These are phyloP conservation scores for Bocquillonia castaneifolia DNA, from an alignment of 441 rosid genomes.

Conservation along the genomic window DNA sequence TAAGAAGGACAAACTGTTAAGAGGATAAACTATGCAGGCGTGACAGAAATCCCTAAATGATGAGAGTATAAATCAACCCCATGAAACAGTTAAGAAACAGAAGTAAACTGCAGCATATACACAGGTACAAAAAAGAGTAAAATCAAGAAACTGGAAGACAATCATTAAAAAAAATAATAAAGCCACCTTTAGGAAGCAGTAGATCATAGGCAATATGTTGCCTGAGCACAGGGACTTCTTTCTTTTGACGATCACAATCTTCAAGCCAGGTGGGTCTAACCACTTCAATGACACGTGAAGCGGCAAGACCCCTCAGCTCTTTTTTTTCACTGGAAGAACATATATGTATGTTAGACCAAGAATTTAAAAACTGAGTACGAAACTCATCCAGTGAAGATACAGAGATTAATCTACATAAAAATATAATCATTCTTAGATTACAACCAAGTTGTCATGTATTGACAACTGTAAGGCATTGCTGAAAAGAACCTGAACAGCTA, in stretches of 20 bases:
- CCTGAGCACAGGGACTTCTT: conserved; percentile 59
- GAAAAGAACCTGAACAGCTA: background rate
- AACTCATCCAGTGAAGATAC: conserved; percentile 13
- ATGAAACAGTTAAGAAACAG: conserved; percentile 13
- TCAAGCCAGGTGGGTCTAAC: conserved; percentile 87
- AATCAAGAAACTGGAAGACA: background rate
- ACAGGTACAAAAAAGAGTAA: conserved; percentile 14
- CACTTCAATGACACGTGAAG: conserved; percentile 80
- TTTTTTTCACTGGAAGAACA: conserved; percentile 67
- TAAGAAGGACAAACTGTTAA: conserved; percentile 23
- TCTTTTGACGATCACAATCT: conserved; percentile 76
- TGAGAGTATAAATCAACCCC: conserved; percentile 18
- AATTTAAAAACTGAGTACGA: conserved; percentile 14
- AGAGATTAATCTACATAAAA: conserved; percentile 19
- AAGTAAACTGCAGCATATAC: conserved; percentile 16
- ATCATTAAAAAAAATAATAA: conserved; percentile 24
- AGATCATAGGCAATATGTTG: conserved; percentile 70
- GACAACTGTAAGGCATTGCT: conserved; percentile 11
- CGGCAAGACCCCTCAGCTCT: conserved; percentile 75
- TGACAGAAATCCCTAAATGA: conserved; percentile 10
- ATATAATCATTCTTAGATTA: conserved; percentile 12
- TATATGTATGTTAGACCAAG: conserved; percentile 15
- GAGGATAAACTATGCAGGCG: conserved; percentile 10
- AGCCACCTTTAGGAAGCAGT: conserved; percentile 87
- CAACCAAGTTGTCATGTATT: background rate